Evolutionary conservation across 345 rosid genomes (phyloP), one percentile per base, ranked within the genome.

Genomic region (Eucalyptus guilfoylei): DNA sequence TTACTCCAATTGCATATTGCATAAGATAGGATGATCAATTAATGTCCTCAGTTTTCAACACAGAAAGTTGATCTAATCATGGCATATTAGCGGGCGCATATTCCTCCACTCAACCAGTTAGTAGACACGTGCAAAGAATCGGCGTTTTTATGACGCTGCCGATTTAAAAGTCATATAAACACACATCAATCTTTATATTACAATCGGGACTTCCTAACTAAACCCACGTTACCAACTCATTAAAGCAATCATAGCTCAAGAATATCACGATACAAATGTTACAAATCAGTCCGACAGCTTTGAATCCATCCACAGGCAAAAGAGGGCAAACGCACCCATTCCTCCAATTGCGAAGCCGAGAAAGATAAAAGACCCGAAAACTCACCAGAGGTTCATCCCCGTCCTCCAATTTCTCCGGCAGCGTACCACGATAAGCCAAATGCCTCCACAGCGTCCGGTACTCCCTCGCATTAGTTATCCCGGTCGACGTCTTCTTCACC

Each of bases 391-490:
- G 95, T 80, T 90, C 92, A 87, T 95, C 92, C 86, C 89, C 95
- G 64, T 93, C 94, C 30, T 93, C 97, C 30, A 92, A 90, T 40
- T 90, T 91, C 42, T 95, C 96, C 12, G 87, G 88, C 88, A 98
- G 92, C 17, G 91, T 21, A 14, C 93, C 90, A 5, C 94, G 90
- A 92, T 98, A 98, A 34, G 99, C 99, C 91, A 98, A 93, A 92
- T 98, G 99, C 60, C 99, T 93, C 99, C 99, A 98, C 32, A 98
- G 91, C 96, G 96, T 93, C 92, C 93, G 99, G 90, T 94, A 96
- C 88, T 96, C 99, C 89, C 97, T 93, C 49, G 95, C 94, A 92
- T 87, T 94, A 28, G 97, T 91, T 87, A 96, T 96, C 64, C 98
- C 98, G 67, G 96, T 96, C 44, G 92, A 89, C 8, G 95, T 93